phyloP scores from a whole-genome alignment of 768 basidiomycete species.

The Boletus coccyginus region DNA sequence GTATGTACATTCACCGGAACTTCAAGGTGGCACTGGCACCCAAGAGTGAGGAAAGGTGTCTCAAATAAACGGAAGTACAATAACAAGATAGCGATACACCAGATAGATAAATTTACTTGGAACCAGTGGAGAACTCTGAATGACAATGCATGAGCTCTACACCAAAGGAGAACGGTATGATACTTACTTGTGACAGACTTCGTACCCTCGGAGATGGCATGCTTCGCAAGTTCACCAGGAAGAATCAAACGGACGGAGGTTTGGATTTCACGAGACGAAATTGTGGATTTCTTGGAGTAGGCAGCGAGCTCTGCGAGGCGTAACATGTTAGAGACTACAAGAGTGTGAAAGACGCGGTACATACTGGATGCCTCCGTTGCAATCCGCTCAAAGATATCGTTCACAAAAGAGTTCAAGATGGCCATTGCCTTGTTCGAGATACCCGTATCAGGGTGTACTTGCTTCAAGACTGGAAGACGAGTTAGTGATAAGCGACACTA shows the following conservation, averaged over 20 bases:
- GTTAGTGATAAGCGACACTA: background rate
- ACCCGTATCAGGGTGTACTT: constrained; percentile 92
- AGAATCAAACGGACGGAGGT: constrained; percentile 81
- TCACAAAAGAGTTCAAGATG: constrained; percentile 81
- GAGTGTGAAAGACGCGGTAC: constrained; percentile 17
- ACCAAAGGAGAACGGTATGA: background rate
- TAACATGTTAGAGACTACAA: background rate
- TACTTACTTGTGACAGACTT: constrained; percentile 67
- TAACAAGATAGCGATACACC: constrained; percentile 35
- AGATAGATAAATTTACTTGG: constrained; percentile 42
- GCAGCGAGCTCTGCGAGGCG: constrained; percentile 63
- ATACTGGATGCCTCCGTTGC: constrained; percentile 69
- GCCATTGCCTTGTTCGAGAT: constrained; percentile 90
- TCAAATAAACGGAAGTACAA: constrained; percentile 32
- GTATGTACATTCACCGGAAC: background rate
- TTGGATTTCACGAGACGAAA: constrained; percentile 90
- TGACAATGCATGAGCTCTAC: constrained; percentile 10
- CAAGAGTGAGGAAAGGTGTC: constrained; percentile 21
- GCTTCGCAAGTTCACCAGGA: constrained; percentile 83
- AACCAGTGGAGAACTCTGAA: constrained; percentile 58
- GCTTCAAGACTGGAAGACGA: constrained; percentile 63
- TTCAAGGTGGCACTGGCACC: background rate
- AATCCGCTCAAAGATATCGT: constrained; percentile 82
- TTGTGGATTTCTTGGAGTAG: constrained; percentile 88
- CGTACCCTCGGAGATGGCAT: constrained; percentile 84